Evolutionary conservation across 352 stramenopile species (phyloP).

Genomic region (Globisporangium irregulare): DNA sequence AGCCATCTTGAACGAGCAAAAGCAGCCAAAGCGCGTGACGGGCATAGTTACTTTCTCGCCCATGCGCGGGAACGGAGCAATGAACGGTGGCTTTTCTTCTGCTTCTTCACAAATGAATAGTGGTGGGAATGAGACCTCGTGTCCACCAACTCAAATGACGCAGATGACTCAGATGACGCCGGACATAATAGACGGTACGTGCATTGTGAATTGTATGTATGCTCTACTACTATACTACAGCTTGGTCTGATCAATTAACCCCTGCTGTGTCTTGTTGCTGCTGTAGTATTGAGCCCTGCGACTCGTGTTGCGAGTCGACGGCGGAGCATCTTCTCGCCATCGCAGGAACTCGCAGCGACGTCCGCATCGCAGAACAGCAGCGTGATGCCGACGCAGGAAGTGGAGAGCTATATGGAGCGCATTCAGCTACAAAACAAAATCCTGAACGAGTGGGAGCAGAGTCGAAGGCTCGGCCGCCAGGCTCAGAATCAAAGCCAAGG

Average conservation of each 20-base stretch:
- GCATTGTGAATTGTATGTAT: neutral
- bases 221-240: neutral
- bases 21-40: slow-evolving; percentile 19
- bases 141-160: slow-evolving; percentile 15
- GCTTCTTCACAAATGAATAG: neutral
- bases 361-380: slow-evolving; percentile 1
- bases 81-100: neutral
- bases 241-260: neutral
- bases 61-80: neutral
- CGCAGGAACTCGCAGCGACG: neutral
- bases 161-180: slow-evolving; percentile 15
- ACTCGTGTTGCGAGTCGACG: neutral
- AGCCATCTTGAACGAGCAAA: slow-evolving; percentile 52
- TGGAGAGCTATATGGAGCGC: slow-evolving; percentile 47
- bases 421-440: slow-evolving; percentile 49
- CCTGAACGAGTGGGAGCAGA: slow-evolving; percentile 46
- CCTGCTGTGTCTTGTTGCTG: neutral
- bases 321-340: slow-evolving; percentile 12
- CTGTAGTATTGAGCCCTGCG: neutral
- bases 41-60: slow-evolving; percentile 11
- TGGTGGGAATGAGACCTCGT: neutral
- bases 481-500: neutral
- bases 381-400: slow-evolving; percentile 49
- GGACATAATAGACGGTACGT: neutral
- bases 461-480: slow-evolving; percentile 1